A percentile compares a stretch with the other conserved stretches of the same genome.
Evolutionary conservation across 2,329 filamentous ascomycete genomes (phyloP).

Genomic region (Xylaria sp.): DNA sequence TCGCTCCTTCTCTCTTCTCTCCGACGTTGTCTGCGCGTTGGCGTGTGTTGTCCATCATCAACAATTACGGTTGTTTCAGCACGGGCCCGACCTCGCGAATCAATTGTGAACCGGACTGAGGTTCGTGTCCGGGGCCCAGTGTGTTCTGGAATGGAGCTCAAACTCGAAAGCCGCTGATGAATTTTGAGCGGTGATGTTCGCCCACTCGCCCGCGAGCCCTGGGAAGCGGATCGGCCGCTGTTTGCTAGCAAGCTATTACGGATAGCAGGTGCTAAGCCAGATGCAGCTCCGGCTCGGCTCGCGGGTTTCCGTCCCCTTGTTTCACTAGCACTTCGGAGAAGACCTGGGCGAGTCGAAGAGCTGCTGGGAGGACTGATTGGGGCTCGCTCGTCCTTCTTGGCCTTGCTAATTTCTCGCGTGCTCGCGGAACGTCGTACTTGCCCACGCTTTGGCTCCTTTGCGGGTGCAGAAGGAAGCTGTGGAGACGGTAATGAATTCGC

Average conservation of each 20-base stretch:
- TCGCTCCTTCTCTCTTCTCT: slow-evolving; percentile 45
- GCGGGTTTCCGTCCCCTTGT: slow-evolving; percentile 59
- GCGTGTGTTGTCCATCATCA: slow-evolving; percentile 44
- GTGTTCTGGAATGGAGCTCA: slow-evolving; percentile 69
- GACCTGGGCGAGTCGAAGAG: slow-evolving; percentile 57
- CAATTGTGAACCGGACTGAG: slow-evolving; percentile 72
- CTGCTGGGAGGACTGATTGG: slow-evolving; percentile 65
- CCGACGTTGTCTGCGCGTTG: slow-evolving; percentile 40
- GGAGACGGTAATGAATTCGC: slow-evolving; percentile 47
- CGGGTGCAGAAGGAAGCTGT: slow-evolving; percentile 42
- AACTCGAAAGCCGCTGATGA: slow-evolving; percentile 62
- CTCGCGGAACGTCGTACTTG: slow-evolving; percentile 60
- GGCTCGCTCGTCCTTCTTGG: slow-evolving; percentile 56
- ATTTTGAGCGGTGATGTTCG: slow-evolving; percentile 65
- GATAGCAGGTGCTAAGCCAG: slow-evolving; percentile 60
- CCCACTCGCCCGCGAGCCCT: slow-evolving; percentile 56
- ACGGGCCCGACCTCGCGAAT: slow-evolving; percentile 68
- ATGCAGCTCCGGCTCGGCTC: slow-evolving; percentile 55
- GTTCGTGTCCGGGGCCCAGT: slow-evolving; percentile 60
- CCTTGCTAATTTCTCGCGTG: slow-evolving; percentile 56
- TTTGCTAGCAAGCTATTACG: slow-evolving; percentile 50
- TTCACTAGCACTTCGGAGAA: slow-evolving; percentile 67
- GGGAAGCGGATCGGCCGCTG: slow-evolving; percentile 50
- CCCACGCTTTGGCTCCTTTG: slow-evolving; percentile 49
- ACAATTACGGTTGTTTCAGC: slow-evolving; percentile 63